Evolutionary conservation across 2,329 filamentous ascomycete species (phyloP).

Genomic region (Tolypocladium sp.): DNA sequence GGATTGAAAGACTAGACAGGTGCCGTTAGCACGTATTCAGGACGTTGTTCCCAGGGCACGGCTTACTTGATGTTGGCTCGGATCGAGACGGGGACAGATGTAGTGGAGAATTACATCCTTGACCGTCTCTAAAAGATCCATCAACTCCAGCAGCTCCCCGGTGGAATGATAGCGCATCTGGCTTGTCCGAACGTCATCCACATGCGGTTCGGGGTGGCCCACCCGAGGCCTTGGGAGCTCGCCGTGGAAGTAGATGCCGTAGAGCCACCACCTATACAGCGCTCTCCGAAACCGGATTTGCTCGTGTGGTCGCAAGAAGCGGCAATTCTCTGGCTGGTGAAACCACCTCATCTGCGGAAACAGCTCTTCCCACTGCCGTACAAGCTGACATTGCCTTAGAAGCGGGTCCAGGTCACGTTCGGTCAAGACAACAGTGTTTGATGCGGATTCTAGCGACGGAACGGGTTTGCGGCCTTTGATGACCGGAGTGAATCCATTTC

Average conservation of each 20-base stretch:
- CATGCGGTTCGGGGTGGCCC: conserved; percentile 27
- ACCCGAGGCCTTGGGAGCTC: conserved; percentile 26
- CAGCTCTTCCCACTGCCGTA: conserved; percentile 27
- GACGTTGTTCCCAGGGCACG: background rate
- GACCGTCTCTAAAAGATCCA: conserved; percentile 35
- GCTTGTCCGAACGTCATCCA: conserved; percentile 30
- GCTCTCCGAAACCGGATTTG: conserved; percentile 37
- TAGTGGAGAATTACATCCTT: conserved; percentile 34
- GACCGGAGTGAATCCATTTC: conserved; percentile 11
- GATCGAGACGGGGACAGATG: conserved; percentile 35
- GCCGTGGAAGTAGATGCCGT: conserved; percentile 41
- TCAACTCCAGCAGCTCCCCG: conserved; percentile 32
- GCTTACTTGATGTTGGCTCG: conserved; percentile 24
- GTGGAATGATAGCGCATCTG: conserved; percentile 35
- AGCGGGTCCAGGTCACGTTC: conserved; percentile 22
- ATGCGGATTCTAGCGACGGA: background rate
- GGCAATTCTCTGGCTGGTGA: conserved; percentile 32
- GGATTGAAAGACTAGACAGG: conserved; percentile 9
- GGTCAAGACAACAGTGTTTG: conserved; percentile 18
- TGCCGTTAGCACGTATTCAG: conserved; percentile 2
- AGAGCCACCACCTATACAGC: conserved; percentile 46
- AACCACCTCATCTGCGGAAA: conserved; percentile 38
- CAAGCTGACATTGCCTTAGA: conserved; percentile 24
- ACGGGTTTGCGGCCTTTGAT: conserved; percentile 11
- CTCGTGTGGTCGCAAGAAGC: conserved; percentile 33